Conservation (phyloP, 2,329 filamentous ascomycete genomes). For the Ophiostoma fasciatum region DNA sequence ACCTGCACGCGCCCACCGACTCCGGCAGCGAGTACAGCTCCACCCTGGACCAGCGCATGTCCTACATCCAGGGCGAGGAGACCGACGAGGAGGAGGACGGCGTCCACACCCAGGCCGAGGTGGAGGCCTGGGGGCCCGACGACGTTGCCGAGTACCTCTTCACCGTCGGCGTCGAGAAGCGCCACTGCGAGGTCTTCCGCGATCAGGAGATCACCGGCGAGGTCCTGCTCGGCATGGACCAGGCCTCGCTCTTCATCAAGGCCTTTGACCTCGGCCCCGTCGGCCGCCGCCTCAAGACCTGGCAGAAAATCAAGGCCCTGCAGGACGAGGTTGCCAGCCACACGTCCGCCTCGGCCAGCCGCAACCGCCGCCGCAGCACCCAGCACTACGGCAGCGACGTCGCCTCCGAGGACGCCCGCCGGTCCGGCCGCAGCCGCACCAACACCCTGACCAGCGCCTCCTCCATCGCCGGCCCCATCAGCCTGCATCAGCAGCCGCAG, state of each 20-base stretch:
- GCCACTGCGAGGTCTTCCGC: constrained; percentile 84
- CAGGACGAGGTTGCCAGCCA: constrained; percentile 68
- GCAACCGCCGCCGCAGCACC: constrained; percentile 30
- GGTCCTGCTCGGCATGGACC: constrained; percentile 86
- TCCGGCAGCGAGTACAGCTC: constrained; percentile 86
- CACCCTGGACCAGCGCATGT: constrained; percentile 59
- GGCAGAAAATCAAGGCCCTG: constrained; percentile 87
- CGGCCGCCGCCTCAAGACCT: constrained; percentile 77
- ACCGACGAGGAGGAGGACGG: constrained; percentile 82
- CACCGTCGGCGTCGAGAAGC: constrained; percentile 67
- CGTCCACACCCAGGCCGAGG: constrained; percentile 53
- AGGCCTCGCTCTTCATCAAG: constrained; percentile 88
- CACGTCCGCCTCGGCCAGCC: constrained; percentile 16
- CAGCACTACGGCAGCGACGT: constrained; percentile 43
- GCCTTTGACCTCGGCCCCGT: constrained; percentile 89
- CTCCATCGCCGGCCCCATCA: constrained; percentile 37
- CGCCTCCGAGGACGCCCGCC: constrained; percentile 37
- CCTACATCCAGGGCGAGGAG: constrained; percentile 87
- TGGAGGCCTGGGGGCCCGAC: constrained; percentile 63
- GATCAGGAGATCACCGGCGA: constrained; percentile 95
- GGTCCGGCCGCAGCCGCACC: constrained; percentile 37
- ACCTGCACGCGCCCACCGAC: constrained; percentile 46
- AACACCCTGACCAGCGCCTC: constrained; percentile 38
- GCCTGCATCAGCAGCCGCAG: constrained; percentile 14
- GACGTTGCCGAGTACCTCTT: constrained; percentile 85